Evolutionary conservation across 768 basidiomycete species (phyloP), one percentile per base, ranked within the genome.

Genomic region (Naganishia antarctica): DNA sequence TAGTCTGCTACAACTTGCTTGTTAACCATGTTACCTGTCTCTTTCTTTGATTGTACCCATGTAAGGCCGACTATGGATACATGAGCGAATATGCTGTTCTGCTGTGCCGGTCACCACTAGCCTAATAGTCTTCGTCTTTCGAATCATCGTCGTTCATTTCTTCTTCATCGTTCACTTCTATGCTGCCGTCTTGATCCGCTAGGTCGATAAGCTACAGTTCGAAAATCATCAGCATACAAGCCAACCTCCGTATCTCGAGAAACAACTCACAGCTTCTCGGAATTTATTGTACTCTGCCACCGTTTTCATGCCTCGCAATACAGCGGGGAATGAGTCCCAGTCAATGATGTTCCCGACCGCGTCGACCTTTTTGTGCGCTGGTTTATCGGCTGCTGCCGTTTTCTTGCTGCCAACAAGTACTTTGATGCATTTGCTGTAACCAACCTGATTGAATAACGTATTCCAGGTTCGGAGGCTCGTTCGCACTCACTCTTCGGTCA

Each of bases 401-500:
- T 97, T 97, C 82, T 97, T 57, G 21, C 23, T 98, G 21, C 88
- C 88, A 4, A 86, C 77, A 4, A 86, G 82, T 73, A 89, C 96
- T 77, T 92, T 97, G 48, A 83, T 81, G 69, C 91, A 91, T 88
- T 96, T 98, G 46, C 92, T 63, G 25, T 18, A 13, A 31, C 13
- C 25, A 32, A 15, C 15, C 15, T 37, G 53, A 43, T 9, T 45
- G 43, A 60, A 29, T 15, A 45, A 57, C 37, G 45, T 46, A 60
- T 40, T 53, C 15, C 31, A n/a, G 31, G 9, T 16, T 37, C 2
- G 18, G 18, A 23, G 11, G n/a, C 25, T 40, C 15, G 28, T 12
- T 25, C 59, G 18, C 26, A 81, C 88, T 64, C 74, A 94, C 93
- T 96, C 92, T 80, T 98, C 93, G 1, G 90, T 87, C 41, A 98